These are phyloP conservation scores for Daldinia bambusicola DNA, from an alignment of 495 filamentous ascomycete genomes.

Conservation along the genomic window DNA sequence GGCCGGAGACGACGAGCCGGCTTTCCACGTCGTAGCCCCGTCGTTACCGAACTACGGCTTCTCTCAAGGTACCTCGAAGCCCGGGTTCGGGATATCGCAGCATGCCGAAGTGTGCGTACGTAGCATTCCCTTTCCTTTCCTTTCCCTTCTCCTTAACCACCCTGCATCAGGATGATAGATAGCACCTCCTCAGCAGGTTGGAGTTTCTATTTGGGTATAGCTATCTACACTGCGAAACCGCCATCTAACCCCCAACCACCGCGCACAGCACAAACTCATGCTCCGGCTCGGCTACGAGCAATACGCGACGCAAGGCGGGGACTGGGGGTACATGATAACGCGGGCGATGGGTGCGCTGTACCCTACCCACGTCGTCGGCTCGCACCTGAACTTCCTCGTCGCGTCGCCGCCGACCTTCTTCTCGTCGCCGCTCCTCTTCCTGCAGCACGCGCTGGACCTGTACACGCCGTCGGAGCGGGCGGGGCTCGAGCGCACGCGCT, in stretches of 20 bases:
- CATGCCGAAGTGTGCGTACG: slow-evolving; percentile 62
- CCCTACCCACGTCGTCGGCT: slow-evolving; percentile 64
- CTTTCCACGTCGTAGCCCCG: slow-evolving; percentile 74
- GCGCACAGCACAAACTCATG: slow-evolving; percentile 10
- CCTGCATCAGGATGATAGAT: too few species aligned
- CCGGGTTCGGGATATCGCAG: slow-evolving; percentile 66
- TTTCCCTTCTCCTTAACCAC: background rate
- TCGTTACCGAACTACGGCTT: slow-evolving; percentile 75
- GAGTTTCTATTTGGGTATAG: background rate
- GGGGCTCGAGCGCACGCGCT: slow-evolving; percentile 55
- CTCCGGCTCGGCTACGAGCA: slow-evolving; percentile 63
- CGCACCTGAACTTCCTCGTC: slow-evolving; percentile 69
- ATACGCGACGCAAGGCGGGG: slow-evolving; percentile 75
- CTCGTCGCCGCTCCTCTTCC: slow-evolving; percentile 51
- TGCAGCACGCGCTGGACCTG: slow-evolving; percentile 52
- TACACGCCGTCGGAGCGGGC: slow-evolving; percentile 48
- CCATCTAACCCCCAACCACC: background rate
- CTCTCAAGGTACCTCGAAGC: slow-evolving; percentile 57
- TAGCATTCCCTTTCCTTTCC: background rate
- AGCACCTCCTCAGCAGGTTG: background rate
- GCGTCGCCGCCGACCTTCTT: slow-evolving; percentile 46
- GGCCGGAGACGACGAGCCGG: slow-evolving; percentile 50
- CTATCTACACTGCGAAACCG: background rate
- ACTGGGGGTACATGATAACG: slow-evolving; percentile 72
- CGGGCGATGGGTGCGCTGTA: slow-evolving; percentile 66